Percentiles rank a stretch among this genome's conserved stretches.
These are phyloP conservation scores for Pseudocercospora eumusae DNA, from an alignment of 2,329 filamentous ascomycete species.

Conservation along the genomic window DNA sequence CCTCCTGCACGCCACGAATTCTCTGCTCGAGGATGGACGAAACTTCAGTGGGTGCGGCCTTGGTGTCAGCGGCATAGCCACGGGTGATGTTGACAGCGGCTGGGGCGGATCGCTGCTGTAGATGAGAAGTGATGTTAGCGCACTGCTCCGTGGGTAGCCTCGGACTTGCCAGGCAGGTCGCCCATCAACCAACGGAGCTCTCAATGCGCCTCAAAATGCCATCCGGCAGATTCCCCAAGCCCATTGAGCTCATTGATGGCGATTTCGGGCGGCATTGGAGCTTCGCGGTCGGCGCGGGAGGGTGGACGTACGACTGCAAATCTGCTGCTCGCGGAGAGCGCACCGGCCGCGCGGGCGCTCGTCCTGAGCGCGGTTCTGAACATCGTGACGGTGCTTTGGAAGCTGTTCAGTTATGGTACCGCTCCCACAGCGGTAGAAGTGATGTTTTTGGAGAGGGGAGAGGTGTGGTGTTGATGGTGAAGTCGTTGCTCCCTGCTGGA, in stretches of 20 bases:
- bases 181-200: constrained; percentile 44
- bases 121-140: constrained; percentile 53
- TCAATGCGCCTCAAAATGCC: constrained; percentile 38
- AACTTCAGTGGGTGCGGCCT: constrained; percentile 95
- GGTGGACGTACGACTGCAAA: constrained; percentile 82
- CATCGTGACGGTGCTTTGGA: constrained; percentile 62
- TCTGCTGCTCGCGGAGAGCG: constrained; percentile 88
- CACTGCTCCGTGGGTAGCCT: constrained; percentile 40
- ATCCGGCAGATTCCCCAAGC: constrained; percentile 50
- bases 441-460: constrained; percentile 31
- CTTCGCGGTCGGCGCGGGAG: constrained; percentile 45
- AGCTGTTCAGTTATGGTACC: constrained; percentile 40
- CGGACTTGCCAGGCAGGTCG: constrained; percentile 27
- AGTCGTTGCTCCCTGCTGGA: constrained; percentile 14
- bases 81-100: constrained; percentile 74
- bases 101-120: constrained; percentile 82
- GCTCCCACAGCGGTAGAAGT: constrained; percentile 36
- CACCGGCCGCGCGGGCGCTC: constrained; percentile 91
- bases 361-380: constrained; percentile 98
- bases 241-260: constrained; percentile 31
- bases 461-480: constrained; percentile 29
- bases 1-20: constrained; percentile 97
- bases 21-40: constrained; percentile 99
- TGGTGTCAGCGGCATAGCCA: constrained; percentile 88
- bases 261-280: constrained; percentile 45